Evolutionary conservation across 2,329 filamentous ascomycete species (phyloP).

Genomic region (Aspergillus nomiae): DNA sequence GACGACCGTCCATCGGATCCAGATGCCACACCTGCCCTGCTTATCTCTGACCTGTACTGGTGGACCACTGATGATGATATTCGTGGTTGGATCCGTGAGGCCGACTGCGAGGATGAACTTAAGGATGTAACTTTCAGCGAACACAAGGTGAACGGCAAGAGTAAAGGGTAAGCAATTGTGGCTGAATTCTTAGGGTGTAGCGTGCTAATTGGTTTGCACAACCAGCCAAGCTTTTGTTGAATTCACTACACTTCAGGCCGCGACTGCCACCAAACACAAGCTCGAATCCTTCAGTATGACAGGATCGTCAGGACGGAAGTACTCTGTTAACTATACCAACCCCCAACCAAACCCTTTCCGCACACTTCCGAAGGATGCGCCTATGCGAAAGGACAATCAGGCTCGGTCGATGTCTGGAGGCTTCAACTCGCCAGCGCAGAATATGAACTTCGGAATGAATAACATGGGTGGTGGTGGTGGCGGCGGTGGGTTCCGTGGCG

Average conservation of each 20-base stretch:
- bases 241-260: conserved; percentile 78
- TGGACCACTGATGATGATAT: conserved; percentile 97
- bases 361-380: conserved; percentile 85
- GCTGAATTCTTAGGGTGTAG: neutral
- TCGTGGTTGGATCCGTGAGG: conserved; percentile 78
- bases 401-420: conserved; percentile 50
- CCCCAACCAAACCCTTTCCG: conserved; percentile 83
- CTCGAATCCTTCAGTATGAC: conserved; percentile 67
- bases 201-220: neutral
- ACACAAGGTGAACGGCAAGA: conserved; percentile 98
- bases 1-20: conserved; percentile 60
- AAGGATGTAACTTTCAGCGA: conserved; percentile 96
- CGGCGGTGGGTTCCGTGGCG: conserved; percentile 55
- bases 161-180: conserved; percentile 73
- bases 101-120: conserved; percentile 79
- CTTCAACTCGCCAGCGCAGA: conserved; percentile 44
- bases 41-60: conserved; percentile 91
- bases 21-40: conserved; percentile 69
- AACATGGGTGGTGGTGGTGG: conserved; percentile 50
- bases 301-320: conserved; percentile 63
- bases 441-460: conserved; percentile 45
- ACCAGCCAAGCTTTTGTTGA: conserved; percentile 77
- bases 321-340: conserved; percentile 73
- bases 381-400: conserved; percentile 67
- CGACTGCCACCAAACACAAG: conserved; percentile 79